Percentiles rank a stretch among this genome's conserved stretches.
Conservation (phyloP, 352 stramenopile genomes). For the Pythium periplocum region DNA sequence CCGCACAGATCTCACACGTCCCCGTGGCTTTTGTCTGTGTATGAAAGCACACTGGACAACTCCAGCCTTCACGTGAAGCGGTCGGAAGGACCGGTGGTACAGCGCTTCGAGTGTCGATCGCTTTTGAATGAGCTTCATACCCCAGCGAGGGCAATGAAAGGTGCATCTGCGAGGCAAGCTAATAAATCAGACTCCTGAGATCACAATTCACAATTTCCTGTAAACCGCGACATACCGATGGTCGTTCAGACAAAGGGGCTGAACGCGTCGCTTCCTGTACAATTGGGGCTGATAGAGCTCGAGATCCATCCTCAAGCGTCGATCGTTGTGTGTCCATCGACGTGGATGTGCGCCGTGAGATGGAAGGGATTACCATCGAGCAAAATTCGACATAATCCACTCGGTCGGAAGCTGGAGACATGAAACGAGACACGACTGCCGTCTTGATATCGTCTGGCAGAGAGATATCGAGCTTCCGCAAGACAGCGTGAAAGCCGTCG, state of each 20-base stretch:
- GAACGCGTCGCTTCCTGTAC: too few relatives aligned
- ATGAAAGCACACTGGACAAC: conserved; percentile 67
- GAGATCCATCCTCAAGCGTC: background rate
- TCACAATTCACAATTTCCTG: too few relatives aligned
- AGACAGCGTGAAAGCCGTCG: conserved; percentile 56
- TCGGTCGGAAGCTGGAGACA: conserved; percentile 30
- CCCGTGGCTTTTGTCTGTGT: conserved; percentile 40
- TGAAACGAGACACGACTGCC: conserved; percentile 47
- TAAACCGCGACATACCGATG: too few relatives aligned
- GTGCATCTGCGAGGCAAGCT: too few relatives aligned
- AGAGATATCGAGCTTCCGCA: conserved; percentile 59
- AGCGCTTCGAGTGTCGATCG: too few relatives aligned
- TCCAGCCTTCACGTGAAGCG: conserved; percentile 24
- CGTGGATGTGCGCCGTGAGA: too few relatives aligned
- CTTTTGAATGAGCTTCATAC: too few relatives aligned
- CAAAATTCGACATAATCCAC: conserved; percentile 80
- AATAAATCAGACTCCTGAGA: too few relatives aligned
- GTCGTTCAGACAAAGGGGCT: too few relatives aligned
- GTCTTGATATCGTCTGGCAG: conserved; percentile 32
- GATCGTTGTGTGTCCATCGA: conserved; percentile 2
- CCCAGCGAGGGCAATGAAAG: too few relatives aligned
- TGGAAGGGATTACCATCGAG: conserved; percentile 18
- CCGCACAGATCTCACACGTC: conserved; percentile 69
- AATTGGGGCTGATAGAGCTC: background rate
- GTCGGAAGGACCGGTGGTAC: too few relatives aligned